phyloP scores from a whole-genome alignment of 116 monocot species.

The Thalassia testudinum region DNA sequence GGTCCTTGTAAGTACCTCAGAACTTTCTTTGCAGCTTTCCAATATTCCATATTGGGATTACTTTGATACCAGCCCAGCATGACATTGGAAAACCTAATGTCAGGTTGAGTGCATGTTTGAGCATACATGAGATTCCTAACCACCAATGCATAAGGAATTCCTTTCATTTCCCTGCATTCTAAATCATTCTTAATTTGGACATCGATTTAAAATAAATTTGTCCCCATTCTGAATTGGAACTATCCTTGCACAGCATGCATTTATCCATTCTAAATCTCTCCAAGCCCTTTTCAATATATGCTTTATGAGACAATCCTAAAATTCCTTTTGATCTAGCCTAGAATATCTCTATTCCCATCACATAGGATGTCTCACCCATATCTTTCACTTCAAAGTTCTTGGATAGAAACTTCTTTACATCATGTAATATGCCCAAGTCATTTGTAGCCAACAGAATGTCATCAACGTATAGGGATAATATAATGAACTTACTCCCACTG shows the following conservation, averaged over 20 bases:
- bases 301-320: neutral
- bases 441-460: neutral
- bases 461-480: conserved; percentile 2
- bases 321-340: neutral
- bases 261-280: neutral
- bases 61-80: neutral
- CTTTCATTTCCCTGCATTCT: neutral
- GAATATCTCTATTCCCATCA: neutral
- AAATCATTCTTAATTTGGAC: neutral
- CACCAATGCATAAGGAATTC: neutral
- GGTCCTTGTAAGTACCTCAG: neutral
- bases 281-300: neutral
- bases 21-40: neutral
- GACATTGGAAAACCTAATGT: neutral
- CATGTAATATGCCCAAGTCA: conserved; percentile 29
- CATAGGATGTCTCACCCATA: neutral
- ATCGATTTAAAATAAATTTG: neutral
- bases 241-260: too few relatives aligned
- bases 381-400: conserved; percentile 4
- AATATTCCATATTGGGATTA: neutral
- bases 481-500: neutral
- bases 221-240: neutral
- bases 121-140: neutral
- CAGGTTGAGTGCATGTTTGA: neutral
- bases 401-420: neutral